phyloP scores from a whole-genome alignment of 2,329 filamentous ascomycete species.

The Fusarium devonianum region DNA sequence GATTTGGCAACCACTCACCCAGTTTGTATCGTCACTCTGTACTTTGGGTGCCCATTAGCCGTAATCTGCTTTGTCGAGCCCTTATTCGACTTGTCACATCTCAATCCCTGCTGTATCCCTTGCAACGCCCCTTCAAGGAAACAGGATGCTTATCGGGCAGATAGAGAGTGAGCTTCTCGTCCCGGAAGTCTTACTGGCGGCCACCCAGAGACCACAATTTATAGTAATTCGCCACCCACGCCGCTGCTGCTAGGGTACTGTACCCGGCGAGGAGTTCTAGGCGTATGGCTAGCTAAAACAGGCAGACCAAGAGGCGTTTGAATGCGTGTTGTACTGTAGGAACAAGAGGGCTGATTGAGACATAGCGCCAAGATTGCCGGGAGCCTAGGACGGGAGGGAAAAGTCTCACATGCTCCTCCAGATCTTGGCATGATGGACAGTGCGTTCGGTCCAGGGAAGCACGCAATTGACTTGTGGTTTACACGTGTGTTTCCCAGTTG shows the following conservation, averaged over 20 bases:
- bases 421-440: conserved; percentile 10
- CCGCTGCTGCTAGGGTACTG: conserved; percentile 1
- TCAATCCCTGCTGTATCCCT: not conserved
- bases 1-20: not conserved
- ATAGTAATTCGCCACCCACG: not conserved
- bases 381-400: not conserved
- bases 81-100: conserved; percentile 4
- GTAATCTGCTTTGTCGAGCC: not conserved
- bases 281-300: conserved; percentile 3
- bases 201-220: not conserved
- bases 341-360: not conserved
- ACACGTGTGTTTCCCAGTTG: not conserved
- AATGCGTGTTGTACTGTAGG: not conserved
- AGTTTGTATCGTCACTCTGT: not conserved
- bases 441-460: not conserved
- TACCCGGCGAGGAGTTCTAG: conserved; percentile 10
- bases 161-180: not conserved
- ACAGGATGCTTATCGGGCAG: not conserved
- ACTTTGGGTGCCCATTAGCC: conserved; percentile 1
- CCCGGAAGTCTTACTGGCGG: too few relatives aligned
- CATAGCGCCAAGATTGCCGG: conserved; percentile 10
- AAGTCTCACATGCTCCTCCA: conserved; percentile 7
- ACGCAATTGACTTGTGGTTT: conserved; percentile 1
- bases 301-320: not conserved
- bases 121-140: not conserved